Evolutionary conservation across 768 basidiomycete genomes (phyloP).

Genomic region (Terana coerulea): DNA sequence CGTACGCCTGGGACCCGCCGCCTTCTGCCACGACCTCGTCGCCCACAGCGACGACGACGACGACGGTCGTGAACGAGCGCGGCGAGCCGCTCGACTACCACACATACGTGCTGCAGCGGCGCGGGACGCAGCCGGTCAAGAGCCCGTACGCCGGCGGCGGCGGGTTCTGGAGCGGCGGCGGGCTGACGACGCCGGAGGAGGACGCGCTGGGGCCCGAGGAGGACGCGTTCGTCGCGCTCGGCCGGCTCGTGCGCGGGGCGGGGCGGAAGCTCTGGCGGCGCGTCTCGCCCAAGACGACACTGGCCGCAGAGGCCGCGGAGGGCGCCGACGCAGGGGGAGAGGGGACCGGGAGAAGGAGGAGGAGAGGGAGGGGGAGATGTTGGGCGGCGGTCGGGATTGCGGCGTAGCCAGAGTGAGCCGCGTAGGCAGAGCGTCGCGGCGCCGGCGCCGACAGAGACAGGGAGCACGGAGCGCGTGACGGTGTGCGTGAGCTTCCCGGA

Average conservation of each 20-base stretch:
- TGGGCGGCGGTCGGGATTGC: too few species aligned
- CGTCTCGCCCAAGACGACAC: slow-evolving; percentile 17
- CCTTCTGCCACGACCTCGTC: neutral
- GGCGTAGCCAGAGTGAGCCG: neutral
- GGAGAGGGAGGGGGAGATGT: neutral
- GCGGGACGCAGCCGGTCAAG: neutral
- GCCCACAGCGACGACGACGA: neutral
- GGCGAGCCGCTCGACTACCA: neutral
- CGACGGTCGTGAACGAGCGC: too few species aligned
- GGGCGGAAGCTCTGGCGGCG: slow-evolving; percentile 22
- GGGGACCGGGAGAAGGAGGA: neutral
- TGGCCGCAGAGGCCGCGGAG: neutral
- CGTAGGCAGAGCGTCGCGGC: too few species aligned
- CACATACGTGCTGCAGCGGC: neutral
- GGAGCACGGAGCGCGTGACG: neutral
- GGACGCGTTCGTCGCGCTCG: slow-evolving; percentile 23
- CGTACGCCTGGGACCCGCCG: too few species aligned
- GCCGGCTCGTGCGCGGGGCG: slow-evolving; percentile 24
- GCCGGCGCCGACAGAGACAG: too few species aligned
- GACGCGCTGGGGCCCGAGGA: slow-evolving; percentile 16
- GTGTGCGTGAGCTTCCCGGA: slow-evolving; percentile 5
- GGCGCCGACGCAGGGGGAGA: neutral
- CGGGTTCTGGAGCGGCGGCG: slow-evolving; percentile 11
- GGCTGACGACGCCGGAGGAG: slow-evolving; percentile 12
- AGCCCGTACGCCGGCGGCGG: neutral